Percentiles rank a stretch among this genome's conserved stretches.
These are phyloP conservation scores for Cercospora berteroae DNA, from an alignment of 2,329 filamentous ascomycete species.

Conservation along the genomic window DNA sequence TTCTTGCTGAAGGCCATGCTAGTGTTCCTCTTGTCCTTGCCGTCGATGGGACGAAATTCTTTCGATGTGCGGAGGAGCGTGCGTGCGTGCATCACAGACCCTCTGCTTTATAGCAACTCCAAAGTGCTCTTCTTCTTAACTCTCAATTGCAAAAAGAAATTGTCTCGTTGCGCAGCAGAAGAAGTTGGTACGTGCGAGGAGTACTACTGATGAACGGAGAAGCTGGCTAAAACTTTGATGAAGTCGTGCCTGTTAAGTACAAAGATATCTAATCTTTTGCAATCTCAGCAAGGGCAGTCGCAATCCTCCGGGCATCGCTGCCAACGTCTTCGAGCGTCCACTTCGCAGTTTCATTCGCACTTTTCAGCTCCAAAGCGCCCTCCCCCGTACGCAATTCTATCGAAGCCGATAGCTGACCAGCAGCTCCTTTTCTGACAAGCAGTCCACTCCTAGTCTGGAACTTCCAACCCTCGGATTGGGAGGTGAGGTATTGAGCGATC, in stretches of 20 bases:
- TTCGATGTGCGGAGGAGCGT: too few relatives aligned
- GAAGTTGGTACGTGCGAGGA: too few relatives aligned
- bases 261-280: not conserved
- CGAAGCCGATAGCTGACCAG: not conserved
- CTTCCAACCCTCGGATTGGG: not conserved
- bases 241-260: too few relatives aligned
- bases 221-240: not conserved
- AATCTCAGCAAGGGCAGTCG: not conserved
- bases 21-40: too few relatives aligned
- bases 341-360: not conserved
- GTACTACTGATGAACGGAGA: too few relatives aligned
- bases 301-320: not conserved
- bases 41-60: too few relatives aligned
- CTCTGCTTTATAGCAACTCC: too few relatives aligned
- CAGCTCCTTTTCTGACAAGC: not conserved
- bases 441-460: not conserved
- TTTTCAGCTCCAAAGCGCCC: not conserved
- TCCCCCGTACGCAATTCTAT: not conserved
- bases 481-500: not conserved
- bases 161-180: too few relatives aligned
- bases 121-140: too few relatives aligned
- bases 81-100: too few relatives aligned
- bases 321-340: not conserved
- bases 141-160: too few relatives aligned
- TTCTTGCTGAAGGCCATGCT: too few relatives aligned